Conservation (phyloP, 2,329 filamentous ascomycete genomes). For the Ophiostoma sp. region DNA sequence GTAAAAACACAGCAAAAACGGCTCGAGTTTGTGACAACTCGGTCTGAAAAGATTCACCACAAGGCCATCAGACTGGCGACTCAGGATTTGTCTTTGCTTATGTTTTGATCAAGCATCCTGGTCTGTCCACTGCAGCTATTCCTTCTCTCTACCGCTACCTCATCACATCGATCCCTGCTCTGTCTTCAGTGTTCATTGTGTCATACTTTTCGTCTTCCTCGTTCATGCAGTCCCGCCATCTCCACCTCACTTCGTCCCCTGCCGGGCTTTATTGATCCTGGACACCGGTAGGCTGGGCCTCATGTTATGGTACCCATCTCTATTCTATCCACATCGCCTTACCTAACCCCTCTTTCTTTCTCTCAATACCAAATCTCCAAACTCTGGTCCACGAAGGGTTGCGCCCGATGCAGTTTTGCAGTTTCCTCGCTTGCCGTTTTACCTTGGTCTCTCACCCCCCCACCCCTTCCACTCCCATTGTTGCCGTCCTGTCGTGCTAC, state of each 20-base stretch:
- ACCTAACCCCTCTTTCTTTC: neutral
- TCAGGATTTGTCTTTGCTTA: neutral
- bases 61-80: too few relatives aligned
- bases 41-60: too few relatives aligned
- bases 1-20: too few relatives aligned
- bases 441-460: neutral
- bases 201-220: neutral
- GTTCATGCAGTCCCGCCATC: neutral
- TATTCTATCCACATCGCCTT: constrained; percentile 5
- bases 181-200: neutral
- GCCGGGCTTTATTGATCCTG: neutral
- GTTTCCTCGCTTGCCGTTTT: neutral
- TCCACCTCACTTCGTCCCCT: neutral
- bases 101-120: neutral
- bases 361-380: neutral
- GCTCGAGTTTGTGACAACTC: too few relatives aligned
- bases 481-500: constrained; percentile 20
- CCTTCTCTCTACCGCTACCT: neutral
- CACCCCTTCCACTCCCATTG: neutral
- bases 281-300: constrained; percentile 10
- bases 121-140: neutral
- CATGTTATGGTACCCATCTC: neutral
- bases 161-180: neutral
- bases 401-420: neutral
- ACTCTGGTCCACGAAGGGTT: neutral